These are phyloP conservation scores for Phylloporus scabripes DNA, from an alignment of 768 basidiomycete species.

Conservation along the genomic window DNA sequence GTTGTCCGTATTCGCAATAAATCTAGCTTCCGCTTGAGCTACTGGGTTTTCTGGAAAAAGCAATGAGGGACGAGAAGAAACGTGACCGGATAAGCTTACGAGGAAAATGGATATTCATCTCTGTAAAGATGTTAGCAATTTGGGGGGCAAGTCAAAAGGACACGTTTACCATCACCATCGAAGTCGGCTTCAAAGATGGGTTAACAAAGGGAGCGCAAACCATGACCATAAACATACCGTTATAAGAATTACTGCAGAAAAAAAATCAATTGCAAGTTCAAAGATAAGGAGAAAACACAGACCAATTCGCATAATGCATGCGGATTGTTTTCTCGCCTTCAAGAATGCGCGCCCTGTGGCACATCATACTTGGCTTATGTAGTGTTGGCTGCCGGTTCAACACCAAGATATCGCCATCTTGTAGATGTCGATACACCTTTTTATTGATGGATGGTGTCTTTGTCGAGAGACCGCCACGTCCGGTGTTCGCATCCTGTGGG, in stretches of 20 bases:
- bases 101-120: slow-evolving; percentile 99
- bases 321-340: slow-evolving; percentile 97
- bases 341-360: slow-evolving; percentile 85
- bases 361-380: slow-evolving; percentile 99
- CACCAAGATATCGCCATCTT: slow-evolving; percentile 92
- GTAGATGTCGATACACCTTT: slow-evolving; percentile 94
- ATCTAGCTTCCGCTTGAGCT: slow-evolving; percentile 88
- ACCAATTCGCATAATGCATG: slow-evolving; percentile 99
- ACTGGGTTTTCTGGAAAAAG: slow-evolving; percentile 74
- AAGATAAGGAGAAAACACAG: slow-evolving; percentile 23
- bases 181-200: slow-evolving; percentile 61
- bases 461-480: slow-evolving; percentile 60
- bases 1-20: slow-evolving; percentile 96
- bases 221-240: slow-evolving; percentile 49
- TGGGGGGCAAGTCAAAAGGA: neutral
- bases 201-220: slow-evolving; percentile 7
- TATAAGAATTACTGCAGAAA: slow-evolving; percentile 83
- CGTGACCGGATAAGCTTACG: slow-evolving; percentile 47
- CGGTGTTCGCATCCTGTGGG: slow-evolving; percentile 64
- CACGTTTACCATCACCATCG: slow-evolving; percentile 74
- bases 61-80: slow-evolving; percentile 1
- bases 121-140: slow-evolving; percentile 34
- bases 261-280: slow-evolving; percentile 12
- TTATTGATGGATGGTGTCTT: slow-evolving; percentile 83
- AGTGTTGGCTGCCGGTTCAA: slow-evolving; percentile 97